Percentiles rank a stretch among this genome's conserved stretches.
Evolutionary conservation across 2,329 filamentous ascomycete species (phyloP).

Genomic region (Apiospora kogelbergensis): DNA sequence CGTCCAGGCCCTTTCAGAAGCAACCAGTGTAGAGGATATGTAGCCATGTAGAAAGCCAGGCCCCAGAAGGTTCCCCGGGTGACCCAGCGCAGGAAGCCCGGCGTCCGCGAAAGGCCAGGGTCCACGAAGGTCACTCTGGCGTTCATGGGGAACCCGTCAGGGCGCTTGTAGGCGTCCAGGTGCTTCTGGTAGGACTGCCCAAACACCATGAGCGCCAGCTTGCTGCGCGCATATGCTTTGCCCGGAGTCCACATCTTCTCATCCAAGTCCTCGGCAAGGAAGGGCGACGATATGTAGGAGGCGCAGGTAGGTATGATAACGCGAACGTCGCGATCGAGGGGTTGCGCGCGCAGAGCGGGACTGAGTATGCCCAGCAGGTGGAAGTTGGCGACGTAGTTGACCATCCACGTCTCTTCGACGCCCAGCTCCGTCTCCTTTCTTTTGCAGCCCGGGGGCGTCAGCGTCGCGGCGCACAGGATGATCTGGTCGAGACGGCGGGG

Average conservation of each 20-base stretch:
- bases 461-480: slow-evolving; percentile 78
- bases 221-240: slow-evolving; percentile 63
- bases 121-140: slow-evolving; percentile 84
- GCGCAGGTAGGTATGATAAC: slow-evolving; percentile 85
- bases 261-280: slow-evolving; percentile 55
- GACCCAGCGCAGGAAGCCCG: slow-evolving; percentile 84
- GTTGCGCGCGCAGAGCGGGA: slow-evolving; percentile 86
- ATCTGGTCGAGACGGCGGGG: slow-evolving; percentile 88
- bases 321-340: slow-evolving; percentile 88
- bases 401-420: slow-evolving; percentile 85
- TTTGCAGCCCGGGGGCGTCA: slow-evolving; percentile 66
- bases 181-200: slow-evolving; percentile 91
- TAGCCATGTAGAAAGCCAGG: slow-evolving; percentile 71
- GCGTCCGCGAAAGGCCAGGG: slow-evolving; percentile 80
- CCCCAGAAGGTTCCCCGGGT: slow-evolving; percentile 82
- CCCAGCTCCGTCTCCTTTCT: slow-evolving; percentile 70
- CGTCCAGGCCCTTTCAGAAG: slow-evolving; percentile 80
- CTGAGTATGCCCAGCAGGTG: slow-evolving; percentile 89
- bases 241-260: slow-evolving; percentile 54
- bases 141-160: slow-evolving; percentile 80
- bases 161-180: slow-evolving; percentile 77
- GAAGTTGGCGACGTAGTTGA: slow-evolving; percentile 96
- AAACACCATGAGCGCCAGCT: slow-evolving; percentile 85
- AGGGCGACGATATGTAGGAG: slow-evolving; percentile 77
- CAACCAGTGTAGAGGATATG: slow-evolving; percentile 83